Conservation (phyloP, 1,284 basidiomycete genomes). For the Ustilago sp. region DNA sequence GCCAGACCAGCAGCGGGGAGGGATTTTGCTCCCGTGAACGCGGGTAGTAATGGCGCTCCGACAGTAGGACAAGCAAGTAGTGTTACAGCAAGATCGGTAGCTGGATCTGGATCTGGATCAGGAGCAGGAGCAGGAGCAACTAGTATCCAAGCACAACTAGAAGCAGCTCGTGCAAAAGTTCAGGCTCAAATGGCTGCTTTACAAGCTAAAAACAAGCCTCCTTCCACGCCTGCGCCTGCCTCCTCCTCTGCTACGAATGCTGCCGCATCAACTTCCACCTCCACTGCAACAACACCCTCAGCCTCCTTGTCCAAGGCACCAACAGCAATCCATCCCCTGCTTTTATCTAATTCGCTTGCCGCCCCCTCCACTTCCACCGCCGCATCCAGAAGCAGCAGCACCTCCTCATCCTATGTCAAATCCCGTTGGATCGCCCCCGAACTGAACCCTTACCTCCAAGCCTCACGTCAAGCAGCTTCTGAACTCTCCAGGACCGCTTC, state of each 20-base stretch:
- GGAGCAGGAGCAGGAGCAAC: conserved; percentile 1
- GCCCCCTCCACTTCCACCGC: conserved; percentile 11
- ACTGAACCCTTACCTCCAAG: conserved; percentile 61
- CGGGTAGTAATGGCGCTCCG: neutral
- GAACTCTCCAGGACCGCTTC: conserved; percentile 5
- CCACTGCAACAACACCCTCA: conserved; percentile 4
- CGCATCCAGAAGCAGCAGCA: neutral
- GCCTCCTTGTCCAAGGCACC: conserved; percentile 31
- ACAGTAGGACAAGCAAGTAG: neutral
- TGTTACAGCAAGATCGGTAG: neutral
- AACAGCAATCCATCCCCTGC: conserved; percentile 61
- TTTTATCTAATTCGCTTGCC: conserved; percentile 38
- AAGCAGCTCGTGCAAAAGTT: conserved; percentile 51
- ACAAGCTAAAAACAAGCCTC: conserved; percentile 18
- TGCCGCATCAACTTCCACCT: neutral
- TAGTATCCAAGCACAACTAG: conserved; percentile 55
- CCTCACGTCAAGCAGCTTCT: conserved; percentile 17
- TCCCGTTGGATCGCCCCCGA: conserved; percentile 11
- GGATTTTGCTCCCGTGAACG: conserved; percentile 5
- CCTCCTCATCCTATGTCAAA: conserved; percentile 22
- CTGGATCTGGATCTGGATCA: neutral
- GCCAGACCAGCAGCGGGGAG: neutral
- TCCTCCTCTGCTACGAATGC: neutral
- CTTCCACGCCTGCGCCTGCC: neutral
- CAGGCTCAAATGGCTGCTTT: conserved; percentile 47